Conservation (phyloP, 1,139 yeast species). For the Geotrichum phurueaensis region DNA sequence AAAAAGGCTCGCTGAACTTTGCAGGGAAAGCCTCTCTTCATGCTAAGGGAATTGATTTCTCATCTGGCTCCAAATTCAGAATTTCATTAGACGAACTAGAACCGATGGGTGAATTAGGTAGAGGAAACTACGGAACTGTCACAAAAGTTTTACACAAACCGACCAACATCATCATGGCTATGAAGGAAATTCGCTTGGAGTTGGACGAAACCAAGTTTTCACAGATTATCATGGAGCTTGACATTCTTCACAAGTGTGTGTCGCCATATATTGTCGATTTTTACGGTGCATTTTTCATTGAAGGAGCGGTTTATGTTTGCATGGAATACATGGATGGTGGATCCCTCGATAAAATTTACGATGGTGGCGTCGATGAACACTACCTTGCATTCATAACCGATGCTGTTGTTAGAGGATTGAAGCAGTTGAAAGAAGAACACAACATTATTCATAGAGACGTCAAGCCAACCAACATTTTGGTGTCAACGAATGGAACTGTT, state of each 20-base stretch:
- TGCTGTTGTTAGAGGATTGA: slow-evolving; percentile 75
- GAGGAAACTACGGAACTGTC: slow-evolving; percentile 95
- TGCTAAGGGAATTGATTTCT: slow-evolving; percentile 85
- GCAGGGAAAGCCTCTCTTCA: slow-evolving; percentile 91
- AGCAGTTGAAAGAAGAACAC: slow-evolving; percentile 78
- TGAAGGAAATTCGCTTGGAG: slow-evolving; percentile 92
- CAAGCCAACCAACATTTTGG: slow-evolving; percentile 89
- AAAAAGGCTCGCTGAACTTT: slow-evolving; percentile 85
- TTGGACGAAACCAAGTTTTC: slow-evolving; percentile 86
- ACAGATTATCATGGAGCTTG: slow-evolving; percentile 93
- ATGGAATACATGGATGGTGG: slow-evolving; percentile 99
- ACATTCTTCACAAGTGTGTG: slow-evolving; percentile 82
- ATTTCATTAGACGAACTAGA: slow-evolving; percentile 85
- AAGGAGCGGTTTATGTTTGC: slow-evolving; percentile 97
- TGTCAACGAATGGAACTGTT: slow-evolving; percentile 72
- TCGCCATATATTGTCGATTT: slow-evolving; percentile 91
- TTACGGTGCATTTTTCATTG: slow-evolving; percentile 94
- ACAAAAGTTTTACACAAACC: slow-evolving; percentile 89
- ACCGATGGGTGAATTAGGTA: slow-evolving; percentile 77
- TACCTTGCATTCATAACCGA: slow-evolving; percentile 77
- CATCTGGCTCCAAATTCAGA: slow-evolving; percentile 79
- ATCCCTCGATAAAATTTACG: slow-evolving; percentile 78
- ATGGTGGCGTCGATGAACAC: slow-evolving; percentile 73
- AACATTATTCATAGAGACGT: slow-evolving; percentile 96
- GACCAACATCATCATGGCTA: slow-evolving; percentile 90